Conservation (phyloP, 106 monocot species). For the Dioscorea alata region DNA sequence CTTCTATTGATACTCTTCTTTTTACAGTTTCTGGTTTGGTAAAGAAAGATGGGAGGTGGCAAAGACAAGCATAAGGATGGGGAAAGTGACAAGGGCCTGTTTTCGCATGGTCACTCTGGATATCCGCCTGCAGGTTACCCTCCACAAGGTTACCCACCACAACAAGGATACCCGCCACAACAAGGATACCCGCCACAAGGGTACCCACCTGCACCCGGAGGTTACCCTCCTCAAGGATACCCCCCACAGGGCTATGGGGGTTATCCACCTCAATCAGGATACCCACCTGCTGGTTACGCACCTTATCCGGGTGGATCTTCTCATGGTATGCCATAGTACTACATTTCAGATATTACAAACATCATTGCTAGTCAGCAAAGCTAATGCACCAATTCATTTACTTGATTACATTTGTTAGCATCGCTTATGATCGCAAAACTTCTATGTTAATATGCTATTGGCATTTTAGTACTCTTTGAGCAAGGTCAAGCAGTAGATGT, state of each 20-base stretch:
- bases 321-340: conserved; percentile 12
- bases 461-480: no score
- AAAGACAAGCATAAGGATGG: conserved; percentile 19
- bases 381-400: no score
- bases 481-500: no score
- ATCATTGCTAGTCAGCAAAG: no score
- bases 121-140: conserved; percentile 13
- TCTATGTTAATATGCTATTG: no score
- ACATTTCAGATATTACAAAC: no score
- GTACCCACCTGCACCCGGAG: conserved; percentile 27
- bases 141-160: conserved; percentile 1
- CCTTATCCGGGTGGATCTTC: conserved; percentile 11
- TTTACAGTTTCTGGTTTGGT: background rate
- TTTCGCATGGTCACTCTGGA: conserved; percentile 24
- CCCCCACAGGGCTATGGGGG: conserved; percentile 38
- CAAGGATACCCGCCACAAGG: conserved; percentile 28
- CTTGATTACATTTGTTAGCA: no score
- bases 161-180: conserved; percentile 20
- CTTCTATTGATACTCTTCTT: background rate
- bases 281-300: conserved; percentile 14
- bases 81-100: conserved; percentile 18
- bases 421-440: no score
- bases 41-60: conserved; percentile 18
- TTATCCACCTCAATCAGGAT: no score
- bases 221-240: conserved; percentile 18